Percentiles rank a stretch among this genome's conserved stretches.
Conservation (phyloP, 2,329 filamentous ascomycete species). For the Ceratocystis ficicola region DNA sequence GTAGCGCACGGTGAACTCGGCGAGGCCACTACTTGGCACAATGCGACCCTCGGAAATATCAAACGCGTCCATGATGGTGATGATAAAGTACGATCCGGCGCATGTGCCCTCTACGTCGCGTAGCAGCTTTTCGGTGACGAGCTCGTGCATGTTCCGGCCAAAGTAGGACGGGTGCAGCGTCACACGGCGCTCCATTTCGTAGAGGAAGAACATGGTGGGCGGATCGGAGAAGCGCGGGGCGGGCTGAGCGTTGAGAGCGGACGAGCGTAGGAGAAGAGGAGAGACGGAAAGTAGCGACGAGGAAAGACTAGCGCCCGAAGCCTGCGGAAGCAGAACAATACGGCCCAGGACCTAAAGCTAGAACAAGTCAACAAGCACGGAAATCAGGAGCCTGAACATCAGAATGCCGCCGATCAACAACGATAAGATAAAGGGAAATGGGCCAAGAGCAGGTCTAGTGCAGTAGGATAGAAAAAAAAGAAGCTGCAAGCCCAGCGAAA, state of each 20-base stretch:
- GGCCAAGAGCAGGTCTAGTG: no score
- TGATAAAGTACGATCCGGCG: conserved; percentile 92
- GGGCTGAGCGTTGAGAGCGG: background rate
- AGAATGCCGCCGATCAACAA: no score
- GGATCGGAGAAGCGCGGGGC: background rate
- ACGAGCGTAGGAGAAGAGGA: background rate
- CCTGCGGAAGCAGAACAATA: background rate
- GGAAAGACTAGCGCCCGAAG: background rate
- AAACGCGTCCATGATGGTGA: conserved; percentile 93
- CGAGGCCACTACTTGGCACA: conserved; percentile 77
- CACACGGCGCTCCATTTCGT: conserved; percentile 89
- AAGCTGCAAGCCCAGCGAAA: background rate
- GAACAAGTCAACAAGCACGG: no score
- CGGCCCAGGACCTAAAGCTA: no score
- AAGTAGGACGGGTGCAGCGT: conserved; percentile 96
- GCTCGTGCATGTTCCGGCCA: conserved; percentile 80
- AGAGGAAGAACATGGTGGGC: conserved; percentile 84
- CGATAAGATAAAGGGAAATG: no score
- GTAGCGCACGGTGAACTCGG: conserved; percentile 90
- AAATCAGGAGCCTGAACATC: no score
- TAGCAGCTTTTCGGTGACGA: conserved; percentile 78
- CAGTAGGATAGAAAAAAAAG: no score
- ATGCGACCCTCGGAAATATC: conserved; percentile 90
- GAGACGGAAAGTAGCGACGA: background rate
- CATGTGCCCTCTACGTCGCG: conserved; percentile 92